These are phyloP conservation scores for Erodium chrysanthum DNA, from an alignment of 441 rosid genomes.

Conservation along the genomic window DNA sequence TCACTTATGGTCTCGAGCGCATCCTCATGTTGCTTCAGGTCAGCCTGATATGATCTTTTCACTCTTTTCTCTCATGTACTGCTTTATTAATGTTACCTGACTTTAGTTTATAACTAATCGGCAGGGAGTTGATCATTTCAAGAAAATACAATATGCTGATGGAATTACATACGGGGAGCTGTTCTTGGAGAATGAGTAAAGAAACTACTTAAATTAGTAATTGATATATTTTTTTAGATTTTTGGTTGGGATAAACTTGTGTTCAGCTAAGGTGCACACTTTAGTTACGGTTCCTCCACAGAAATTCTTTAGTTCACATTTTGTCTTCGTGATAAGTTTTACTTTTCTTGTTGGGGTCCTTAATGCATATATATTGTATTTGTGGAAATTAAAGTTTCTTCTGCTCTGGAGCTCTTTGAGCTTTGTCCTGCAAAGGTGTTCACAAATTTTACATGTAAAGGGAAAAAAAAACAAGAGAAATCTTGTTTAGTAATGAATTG, in stretches of 20 bases:
- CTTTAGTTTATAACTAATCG: conserved; percentile 20
- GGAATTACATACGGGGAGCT: conserved; percentile 96
- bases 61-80: conserved; percentile 16
- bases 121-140: conserved; percentile 96
- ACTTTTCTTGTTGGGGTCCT: not conserved
- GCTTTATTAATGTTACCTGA: conserved; percentile 23
- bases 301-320: not conserved
- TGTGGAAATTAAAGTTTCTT: not conserved
- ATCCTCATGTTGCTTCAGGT: conserved; percentile 97
- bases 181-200: conserved; percentile 90
- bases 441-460: not conserved
- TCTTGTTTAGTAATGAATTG: not conserved
- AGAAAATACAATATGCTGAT: conserved; percentile 78
- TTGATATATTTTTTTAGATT: conserved; percentile 11
- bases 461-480: not conserved
- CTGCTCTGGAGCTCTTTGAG: not conserved
- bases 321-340: not conserved
- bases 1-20: conserved; percentile 96
- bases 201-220: conserved; percentile 15
- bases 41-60: conserved; percentile 10
- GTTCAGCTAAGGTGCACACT: not conserved
- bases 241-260: not conserved
- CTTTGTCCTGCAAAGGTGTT: not conserved
- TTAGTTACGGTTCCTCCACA: not conserved
- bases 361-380: not conserved